phyloP scores from a whole-genome alignment of 257 asterid species.

The Solanum gracilifrons region DNA sequence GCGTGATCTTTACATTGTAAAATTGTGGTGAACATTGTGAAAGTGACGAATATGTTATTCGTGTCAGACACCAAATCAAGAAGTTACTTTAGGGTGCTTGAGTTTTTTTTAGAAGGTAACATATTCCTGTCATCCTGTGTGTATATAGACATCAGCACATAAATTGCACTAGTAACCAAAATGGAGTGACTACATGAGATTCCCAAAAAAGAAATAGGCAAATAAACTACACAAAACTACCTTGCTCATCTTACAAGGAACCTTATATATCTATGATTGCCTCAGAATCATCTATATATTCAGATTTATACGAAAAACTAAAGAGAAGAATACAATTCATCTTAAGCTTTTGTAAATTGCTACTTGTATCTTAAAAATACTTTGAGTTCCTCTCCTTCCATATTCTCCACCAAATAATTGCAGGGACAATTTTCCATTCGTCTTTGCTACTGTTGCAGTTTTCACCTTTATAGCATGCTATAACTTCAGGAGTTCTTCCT shows the following conservation, averaged over 20 bases:
- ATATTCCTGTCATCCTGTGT: background rate
- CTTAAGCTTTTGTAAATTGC: background rate
- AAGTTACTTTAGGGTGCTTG: background rate
- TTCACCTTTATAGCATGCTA: background rate
- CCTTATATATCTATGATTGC: background rate
- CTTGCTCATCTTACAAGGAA: background rate
- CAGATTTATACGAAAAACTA: background rate
- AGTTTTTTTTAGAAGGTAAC: background rate
- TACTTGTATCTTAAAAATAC: background rate
- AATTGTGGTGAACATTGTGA: background rate
- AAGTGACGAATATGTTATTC: background rate
- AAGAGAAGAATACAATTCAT: background rate
- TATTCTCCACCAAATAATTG: background rate
- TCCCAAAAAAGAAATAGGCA: background rate
- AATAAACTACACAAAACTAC: background rate
- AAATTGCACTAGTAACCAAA: background rate
- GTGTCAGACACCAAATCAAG: background rate
- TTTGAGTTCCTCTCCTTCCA: background rate
- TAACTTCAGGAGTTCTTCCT: background rate
- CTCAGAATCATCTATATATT: background rate
- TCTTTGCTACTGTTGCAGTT: background rate
- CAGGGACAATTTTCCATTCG: background rate
- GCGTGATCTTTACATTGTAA: background rate
- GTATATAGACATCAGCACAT: background rate
- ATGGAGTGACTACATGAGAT: background rate